phyloP scores from a whole-genome alignment of 1,284 basidiomycete genomes.

The Xanthoconium separans region DNA sequence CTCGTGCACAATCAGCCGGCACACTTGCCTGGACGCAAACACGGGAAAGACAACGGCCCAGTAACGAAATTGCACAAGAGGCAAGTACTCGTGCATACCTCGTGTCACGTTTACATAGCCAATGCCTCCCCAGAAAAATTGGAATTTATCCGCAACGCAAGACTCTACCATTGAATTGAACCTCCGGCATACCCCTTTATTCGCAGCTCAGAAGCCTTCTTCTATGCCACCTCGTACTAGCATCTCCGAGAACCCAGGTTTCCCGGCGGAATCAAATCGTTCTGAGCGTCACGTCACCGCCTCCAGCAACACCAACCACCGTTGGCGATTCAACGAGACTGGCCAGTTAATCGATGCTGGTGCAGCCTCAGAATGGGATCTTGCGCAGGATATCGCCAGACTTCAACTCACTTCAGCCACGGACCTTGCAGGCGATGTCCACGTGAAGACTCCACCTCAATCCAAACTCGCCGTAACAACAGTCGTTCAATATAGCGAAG shows the following conservation, averaged over 20 bases:
- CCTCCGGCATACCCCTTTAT: slow-evolving; percentile 31
- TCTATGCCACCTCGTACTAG: slow-evolving; percentile 48
- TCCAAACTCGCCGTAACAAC: slow-evolving; percentile 49
- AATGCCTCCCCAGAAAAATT: slow-evolving; percentile 37
- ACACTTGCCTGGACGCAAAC: slow-evolving; percentile 30
- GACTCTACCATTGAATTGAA: slow-evolving; percentile 31
- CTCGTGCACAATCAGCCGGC: slow-evolving; percentile 31
- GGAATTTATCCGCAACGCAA: slow-evolving; percentile 40
- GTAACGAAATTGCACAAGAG: slow-evolving; percentile 28
- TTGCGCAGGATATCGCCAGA: slow-evolving; percentile 69
- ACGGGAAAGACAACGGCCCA: slow-evolving; percentile 27
- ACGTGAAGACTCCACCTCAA: slow-evolving; percentile 64
- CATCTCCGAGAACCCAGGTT: slow-evolving; percentile 27
- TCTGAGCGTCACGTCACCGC: slow-evolving; percentile 31
- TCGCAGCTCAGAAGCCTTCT: slow-evolving; percentile 36
- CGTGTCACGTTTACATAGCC: slow-evolving; percentile 24
- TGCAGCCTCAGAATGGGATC: slow-evolving; percentile 59
- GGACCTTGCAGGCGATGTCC: slow-evolving; percentile 49
- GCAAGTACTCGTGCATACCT: slow-evolving; percentile 26
- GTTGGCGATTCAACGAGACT: slow-evolving; percentile 63
- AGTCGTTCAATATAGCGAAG: slow-evolving; percentile 57
- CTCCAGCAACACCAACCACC: slow-evolving; percentile 38
- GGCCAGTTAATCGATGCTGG: slow-evolving; percentile 63
- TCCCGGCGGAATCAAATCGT: slow-evolving; percentile 23
- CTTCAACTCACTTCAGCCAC: slow-evolving; percentile 60